phyloP scores from a whole-genome alignment of 73 alveolate species.

The Tetrahymena borealis region DNA sequence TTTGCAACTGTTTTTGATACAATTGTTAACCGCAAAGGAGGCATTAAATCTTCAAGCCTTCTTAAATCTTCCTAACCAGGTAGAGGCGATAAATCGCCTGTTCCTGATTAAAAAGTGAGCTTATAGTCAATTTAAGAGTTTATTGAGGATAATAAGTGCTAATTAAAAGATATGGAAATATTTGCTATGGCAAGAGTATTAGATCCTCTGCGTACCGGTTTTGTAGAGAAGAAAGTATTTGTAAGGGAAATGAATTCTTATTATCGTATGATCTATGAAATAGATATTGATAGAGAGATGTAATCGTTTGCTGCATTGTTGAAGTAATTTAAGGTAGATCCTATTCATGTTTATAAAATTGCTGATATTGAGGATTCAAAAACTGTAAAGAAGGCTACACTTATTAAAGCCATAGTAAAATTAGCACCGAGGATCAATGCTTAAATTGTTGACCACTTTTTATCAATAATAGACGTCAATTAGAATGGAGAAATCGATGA shows the following conservation, averaged over 20 bases:
- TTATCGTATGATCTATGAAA: background rate
- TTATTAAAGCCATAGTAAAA: background rate
- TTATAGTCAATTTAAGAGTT: background rate
- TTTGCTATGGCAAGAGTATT: background rate
- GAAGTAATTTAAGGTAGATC: background rate
- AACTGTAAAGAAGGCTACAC: background rate
- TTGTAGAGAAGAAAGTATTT: background rate
- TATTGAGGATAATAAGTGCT: background rate
- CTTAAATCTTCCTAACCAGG: background rate
- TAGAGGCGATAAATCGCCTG: background rate
- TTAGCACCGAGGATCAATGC: background rate
- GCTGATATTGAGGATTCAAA: background rate
- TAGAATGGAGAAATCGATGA: background rate
- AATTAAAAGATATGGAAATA: background rate
- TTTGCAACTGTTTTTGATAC: background rate
- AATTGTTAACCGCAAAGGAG: background rate
- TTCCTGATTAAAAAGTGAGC: background rate
- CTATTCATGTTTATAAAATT: background rate
- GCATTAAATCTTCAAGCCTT: background rate
- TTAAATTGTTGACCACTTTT: background rate
- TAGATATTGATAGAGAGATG: background rate
- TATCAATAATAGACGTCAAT: background rate
- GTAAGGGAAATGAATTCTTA: background rate
- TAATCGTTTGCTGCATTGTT: background rate
- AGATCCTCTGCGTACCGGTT: background rate